Base-by-base conservation (phyloP, 2,329 filamentous ascomycete genomes). In the Aspergillus sp. region DNA sequence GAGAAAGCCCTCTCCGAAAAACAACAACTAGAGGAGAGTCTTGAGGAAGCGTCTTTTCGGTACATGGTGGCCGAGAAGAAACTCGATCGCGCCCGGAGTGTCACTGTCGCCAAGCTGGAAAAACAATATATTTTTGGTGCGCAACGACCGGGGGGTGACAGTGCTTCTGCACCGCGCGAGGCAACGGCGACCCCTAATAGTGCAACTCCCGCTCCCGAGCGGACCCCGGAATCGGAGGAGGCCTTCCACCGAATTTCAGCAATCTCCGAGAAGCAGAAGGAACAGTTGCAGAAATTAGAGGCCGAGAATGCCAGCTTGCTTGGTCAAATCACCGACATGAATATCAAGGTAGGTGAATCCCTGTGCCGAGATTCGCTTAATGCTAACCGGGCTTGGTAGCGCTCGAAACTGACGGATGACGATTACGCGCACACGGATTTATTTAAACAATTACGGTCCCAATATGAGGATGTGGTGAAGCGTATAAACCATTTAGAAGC, bases 61-160 rank as follows among this genome's bases (percentile, higher is more conserved):
- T 97, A 96, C 66, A 90, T 97, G 77, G 89, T 95, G 61, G 94
- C 94, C 0, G 94, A 99, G 71, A 95, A 96, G 77, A 94, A 91
- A 69, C 79, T 97, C 48, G 94, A 99, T 69, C 85, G 94, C 41
- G 84, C 88, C 20, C 93, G 90, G 72, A 99, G 94, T 67, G 77
- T 86, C 14, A 91, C 96, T 52, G 91, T 97, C 1, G 89, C 92
- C 56, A 96, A 96, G 69, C 75, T 99, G 54, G 94, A 97, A 70
- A 88, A 91, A 64, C 90, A 96, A 73, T 91, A 92, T 29, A 83
- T 92, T 47, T 82, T 89, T 53, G 87, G 87, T 52, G 84, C 82
- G 13, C 71, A 74, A 41, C 79, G 75, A 56, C 74, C 73, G 25
- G 73, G 75, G 32, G 75, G 77, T 16, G 77, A 78, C 43, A 71